Percentiles rank a stretch among this genome's conserved stretches.
Evolutionary conservation across 225 moss, liverwort and hornwort genomes (phyloP).

Genomic region (Bryoerythrophyllum caledonicum): DNA sequence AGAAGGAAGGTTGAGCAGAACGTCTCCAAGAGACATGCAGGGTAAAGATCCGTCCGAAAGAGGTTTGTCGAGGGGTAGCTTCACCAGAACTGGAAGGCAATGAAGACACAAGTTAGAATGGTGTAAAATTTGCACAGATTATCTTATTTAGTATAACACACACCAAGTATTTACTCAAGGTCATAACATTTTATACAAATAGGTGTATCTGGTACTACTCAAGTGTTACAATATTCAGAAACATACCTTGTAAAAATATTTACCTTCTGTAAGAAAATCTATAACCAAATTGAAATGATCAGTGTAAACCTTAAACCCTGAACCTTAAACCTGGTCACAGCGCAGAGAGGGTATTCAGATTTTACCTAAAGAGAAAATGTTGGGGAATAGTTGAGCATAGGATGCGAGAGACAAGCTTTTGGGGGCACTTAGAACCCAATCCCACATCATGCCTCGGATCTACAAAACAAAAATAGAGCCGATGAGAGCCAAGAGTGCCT

Average conservation of each 20-base stretch:
- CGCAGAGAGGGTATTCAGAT: conserved; percentile 16
- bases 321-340: too few species aligned
- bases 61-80: conserved; percentile 59
- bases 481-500: background rate
- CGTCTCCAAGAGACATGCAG: conserved; percentile 56
- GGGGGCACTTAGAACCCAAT: conserved; percentile 66
- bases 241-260: too few species aligned
- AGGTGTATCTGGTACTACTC: too few species aligned
- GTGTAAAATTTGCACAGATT: too few species aligned
- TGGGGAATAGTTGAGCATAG: conserved; percentile 54
- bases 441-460: conserved; percentile 80
- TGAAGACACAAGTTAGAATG: background rate
- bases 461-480: conserved; percentile 39
- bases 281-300: too few species aligned
- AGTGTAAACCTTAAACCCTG: too few species aligned
- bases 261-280: too few species aligned
- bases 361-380: conserved; percentile 65
- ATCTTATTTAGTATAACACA: too few species aligned
- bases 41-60: conserved; percentile 51
- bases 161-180: too few species aligned
- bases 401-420: conserved; percentile 57
- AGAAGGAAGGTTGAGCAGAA: conserved; percentile 50
- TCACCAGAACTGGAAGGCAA: conserved; percentile 53
- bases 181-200: too few species aligned
- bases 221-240: too few species aligned